These are phyloP conservation scores for Pisolithus orientalis DNA, from an alignment of 768 basidiomycete genomes.

Conservation along the genomic window DNA sequence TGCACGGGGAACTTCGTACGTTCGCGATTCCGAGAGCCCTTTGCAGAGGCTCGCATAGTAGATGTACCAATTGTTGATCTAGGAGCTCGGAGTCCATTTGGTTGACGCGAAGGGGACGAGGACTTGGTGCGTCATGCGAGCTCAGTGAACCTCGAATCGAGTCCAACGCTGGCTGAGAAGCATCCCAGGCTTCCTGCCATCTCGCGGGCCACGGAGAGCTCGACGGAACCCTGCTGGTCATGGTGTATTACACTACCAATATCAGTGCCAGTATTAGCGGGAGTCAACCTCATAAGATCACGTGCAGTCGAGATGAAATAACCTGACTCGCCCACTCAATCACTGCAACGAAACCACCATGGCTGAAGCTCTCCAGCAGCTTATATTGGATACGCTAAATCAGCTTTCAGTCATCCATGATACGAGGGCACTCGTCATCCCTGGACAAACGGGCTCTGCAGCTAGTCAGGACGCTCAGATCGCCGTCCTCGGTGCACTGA, in stretches of 20 bases:
- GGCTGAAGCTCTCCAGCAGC: conserved; percentile 76
- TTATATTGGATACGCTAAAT: conserved; percentile 70
- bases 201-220: conserved; percentile 16
- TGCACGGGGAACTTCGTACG: conserved; percentile 36
- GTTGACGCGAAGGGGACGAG: conserved; percentile 72
- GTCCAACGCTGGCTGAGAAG: conserved; percentile 49
- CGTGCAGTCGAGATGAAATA: neutral
- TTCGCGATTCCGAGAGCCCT: conserved; percentile 63
- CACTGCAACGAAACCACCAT: conserved; percentile 30
- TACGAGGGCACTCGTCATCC: conserved; percentile 61
- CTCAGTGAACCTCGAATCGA: conserved; percentile 39
- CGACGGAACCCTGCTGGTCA: conserved; percentile 10
- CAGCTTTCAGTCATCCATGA: conserved; percentile 51
- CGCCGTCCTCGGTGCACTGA: conserved; percentile 81
- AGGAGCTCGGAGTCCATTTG: conserved; percentile 89
- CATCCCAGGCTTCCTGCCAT: conserved; percentile 64
- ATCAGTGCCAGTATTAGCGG: too few relatives aligned
- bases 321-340: conserved; percentile 3
- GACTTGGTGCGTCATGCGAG: conserved; percentile 21
- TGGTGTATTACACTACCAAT: conserved; percentile 3
- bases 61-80: conserved; percentile 78
- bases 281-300: neutral
- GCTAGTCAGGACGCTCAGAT: conserved; percentile 74
- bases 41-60: conserved; percentile 77
- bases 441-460: conserved; percentile 53